Conservation (phyloP, 495 filamentous ascomycete species). For the Penicillium odoratum region DNA sequence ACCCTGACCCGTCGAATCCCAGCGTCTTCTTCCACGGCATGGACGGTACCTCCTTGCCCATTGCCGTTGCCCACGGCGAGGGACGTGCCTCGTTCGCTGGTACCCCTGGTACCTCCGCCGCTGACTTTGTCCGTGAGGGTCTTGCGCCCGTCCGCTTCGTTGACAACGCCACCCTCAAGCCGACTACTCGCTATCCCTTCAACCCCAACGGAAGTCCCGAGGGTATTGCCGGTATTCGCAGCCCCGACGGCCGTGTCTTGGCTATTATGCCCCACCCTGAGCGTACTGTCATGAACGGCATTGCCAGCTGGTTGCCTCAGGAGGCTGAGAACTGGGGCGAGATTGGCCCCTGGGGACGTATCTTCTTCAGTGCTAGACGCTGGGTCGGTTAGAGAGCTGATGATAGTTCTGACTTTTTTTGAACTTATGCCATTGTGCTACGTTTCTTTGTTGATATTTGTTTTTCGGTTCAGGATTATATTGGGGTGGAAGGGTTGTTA, state of each 20-base stretch:
- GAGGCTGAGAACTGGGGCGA: slow-evolving; percentile 75
- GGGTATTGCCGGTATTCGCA: slow-evolving; percentile 82
- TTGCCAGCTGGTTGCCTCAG: slow-evolving; percentile 72
- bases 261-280: slow-evolving; percentile 98
- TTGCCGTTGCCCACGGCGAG: slow-evolving; percentile 90
- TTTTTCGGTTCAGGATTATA: slow-evolving; percentile 8
- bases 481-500: slow-evolving; percentile 17
- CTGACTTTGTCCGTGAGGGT: slow-evolving; percentile 58
- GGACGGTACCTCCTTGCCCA: slow-evolving; percentile 78
- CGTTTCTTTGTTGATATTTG: slow-evolving; percentile 18
- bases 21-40: slow-evolving; percentile 95
- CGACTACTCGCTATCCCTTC: slow-evolving; percentile 81
- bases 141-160: slow-evolving; percentile 78
- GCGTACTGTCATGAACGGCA: slow-evolving; percentile 80
- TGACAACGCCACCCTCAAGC: slow-evolving; percentile 67
- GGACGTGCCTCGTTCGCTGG: slow-evolving; percentile 76
- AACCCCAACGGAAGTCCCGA: slow-evolving; percentile 92
- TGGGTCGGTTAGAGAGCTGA: slow-evolving; percentile 70
- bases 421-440: slow-evolving; percentile 3
- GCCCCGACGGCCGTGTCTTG: slow-evolving; percentile 78
- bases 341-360: slow-evolving; percentile 81
- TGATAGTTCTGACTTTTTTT: slow-evolving; percentile 3
- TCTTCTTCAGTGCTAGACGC: slow-evolving; percentile 76
- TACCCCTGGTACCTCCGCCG: slow-evolving; percentile 34
- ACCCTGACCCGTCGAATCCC: slow-evolving; percentile 55